Evolutionary conservation across 2,329 filamentous ascomycete genomes (phyloP), one percentile per base, ranked within the genome.

Genomic region (Talaromyces sp.): DNA sequence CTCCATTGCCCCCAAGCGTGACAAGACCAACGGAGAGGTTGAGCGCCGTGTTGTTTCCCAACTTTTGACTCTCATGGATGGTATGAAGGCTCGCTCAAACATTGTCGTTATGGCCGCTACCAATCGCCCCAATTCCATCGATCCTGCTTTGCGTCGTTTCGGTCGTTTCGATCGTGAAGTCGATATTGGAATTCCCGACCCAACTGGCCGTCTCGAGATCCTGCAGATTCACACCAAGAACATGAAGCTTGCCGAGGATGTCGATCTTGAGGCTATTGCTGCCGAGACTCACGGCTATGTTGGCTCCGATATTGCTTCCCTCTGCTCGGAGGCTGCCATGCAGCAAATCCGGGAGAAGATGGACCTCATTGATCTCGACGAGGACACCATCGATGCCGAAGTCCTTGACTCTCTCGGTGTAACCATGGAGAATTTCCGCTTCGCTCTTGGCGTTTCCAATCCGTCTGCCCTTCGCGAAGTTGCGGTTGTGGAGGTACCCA

Each of bases 341-440:
- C 95, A 99, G 80, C 95, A 99, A 82, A 99, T 99, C 79, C 93
- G 95, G 82, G 95, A 99, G 82, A 99, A 99, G 89, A 99, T 99
- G 95, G 95, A 99, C 76, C 86, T 99, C 67, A 99, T 99, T 70
- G 95, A 99, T 79, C 86, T 99, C 37, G 95, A 99, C 68, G 95
- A 99, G 82, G 95, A 99, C 75, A 99, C 95, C 66, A 99, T 99
- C 67, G 95, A 99, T 72, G 95, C 95, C 33, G 95, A 99, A 82
- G 95, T 99, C 59, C 86, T 99, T 61, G 95, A 99, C 81, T 98
- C 95, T 52, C 88, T 99, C 54, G 95, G 95, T 77, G 95, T 99
- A 56, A 99, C 95, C 66, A 98, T 98, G 92, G 95, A 99, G 80
- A 99, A 99, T 86, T 99, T 99, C 91, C 91, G 93, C 72, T 99